Conservation (phyloP, 2,329 filamentous ascomycete species). For the Alternaria sp. region DNA sequence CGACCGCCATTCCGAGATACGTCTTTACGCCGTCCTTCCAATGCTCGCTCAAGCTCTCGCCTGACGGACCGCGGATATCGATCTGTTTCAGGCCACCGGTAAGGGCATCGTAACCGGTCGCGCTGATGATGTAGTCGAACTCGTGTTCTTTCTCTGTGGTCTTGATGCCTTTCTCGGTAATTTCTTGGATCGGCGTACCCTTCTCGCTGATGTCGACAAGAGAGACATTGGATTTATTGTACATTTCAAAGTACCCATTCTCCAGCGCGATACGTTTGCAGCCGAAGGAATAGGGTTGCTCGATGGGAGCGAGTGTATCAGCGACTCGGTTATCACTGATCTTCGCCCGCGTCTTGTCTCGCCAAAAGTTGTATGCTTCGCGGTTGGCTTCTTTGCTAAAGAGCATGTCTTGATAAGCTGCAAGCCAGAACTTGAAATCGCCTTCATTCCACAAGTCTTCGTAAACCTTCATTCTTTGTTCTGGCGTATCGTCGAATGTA, state of each 20-base stretch:
- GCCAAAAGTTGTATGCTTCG: constrained; percentile 55
- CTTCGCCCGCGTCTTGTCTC: constrained; percentile 45
- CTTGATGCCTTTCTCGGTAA: constrained; percentile 58
- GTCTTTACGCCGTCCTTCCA: constrained; percentile 29
- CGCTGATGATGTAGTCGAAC: constrained; percentile 61
- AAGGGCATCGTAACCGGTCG: constrained; percentile 53
- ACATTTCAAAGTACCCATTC: constrained; percentile 48
- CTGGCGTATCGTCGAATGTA: constrained; percentile 28
- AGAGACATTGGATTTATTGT: constrained; percentile 55
- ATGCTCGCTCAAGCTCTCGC: constrained; percentile 23
- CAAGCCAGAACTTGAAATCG: constrained; percentile 33
- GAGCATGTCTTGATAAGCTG: constrained; percentile 45
- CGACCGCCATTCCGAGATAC: constrained; percentile 50
- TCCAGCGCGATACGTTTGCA: constrained; percentile 31
- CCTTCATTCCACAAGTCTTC: constrained; percentile 29
- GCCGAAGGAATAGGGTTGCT: constrained; percentile 36
- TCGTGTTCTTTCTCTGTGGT: constrained; percentile 55
- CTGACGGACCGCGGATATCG: constrained; percentile 41
- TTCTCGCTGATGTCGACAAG: constrained; percentile 50
- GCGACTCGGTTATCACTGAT: constrained; percentile 46
- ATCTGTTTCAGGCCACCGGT: constrained; percentile 47
- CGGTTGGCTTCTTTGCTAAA: constrained; percentile 47
- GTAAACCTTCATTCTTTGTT: constrained; percentile 22
- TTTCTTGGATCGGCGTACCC: constrained; percentile 51
- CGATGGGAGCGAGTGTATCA: constrained; percentile 50